Conservation (phyloP, 768 basidiomycete genomes). For the Clathrus columnatus region DNA sequence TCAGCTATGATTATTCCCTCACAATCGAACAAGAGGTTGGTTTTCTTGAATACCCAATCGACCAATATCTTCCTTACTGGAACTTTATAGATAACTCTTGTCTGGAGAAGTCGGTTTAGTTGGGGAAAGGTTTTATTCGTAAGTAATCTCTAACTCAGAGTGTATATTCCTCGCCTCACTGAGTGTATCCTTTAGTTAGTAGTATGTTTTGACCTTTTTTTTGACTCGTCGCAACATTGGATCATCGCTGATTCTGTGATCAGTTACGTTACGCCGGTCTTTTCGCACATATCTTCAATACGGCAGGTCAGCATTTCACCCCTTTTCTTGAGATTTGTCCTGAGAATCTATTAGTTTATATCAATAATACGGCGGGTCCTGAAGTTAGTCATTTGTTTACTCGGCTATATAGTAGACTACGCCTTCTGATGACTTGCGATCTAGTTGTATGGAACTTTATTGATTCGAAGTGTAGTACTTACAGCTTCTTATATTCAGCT, state of each 20-base stretch:
- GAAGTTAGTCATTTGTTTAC: neutral
- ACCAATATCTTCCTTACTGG: neutral
- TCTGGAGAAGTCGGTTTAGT: constrained; percentile 4
- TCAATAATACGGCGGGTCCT: constrained; percentile 3
- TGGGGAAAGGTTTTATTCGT: constrained; percentile 8
- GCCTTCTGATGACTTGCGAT: neutral
- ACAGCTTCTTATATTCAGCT: neutral
- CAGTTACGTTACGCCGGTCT: constrained; percentile 1
- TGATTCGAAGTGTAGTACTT: neutral
- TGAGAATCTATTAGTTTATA: neutral
- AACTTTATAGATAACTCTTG: neutral
- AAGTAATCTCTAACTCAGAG: neutral
- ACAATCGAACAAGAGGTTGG: constrained; percentile 5
- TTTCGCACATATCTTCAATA: constrained; percentile 1
- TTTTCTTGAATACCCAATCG: neutral
- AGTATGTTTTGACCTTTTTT: neutral
- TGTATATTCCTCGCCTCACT: neutral
- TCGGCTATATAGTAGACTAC: no score
- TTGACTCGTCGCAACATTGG: neutral
- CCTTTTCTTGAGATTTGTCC: neutral
- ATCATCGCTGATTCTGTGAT: neutral
- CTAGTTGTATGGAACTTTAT: neutral
- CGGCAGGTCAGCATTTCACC: neutral
- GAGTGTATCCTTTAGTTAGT: neutral
- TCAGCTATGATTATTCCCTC: constrained; percentile 1